These are phyloP conservation scores for Phaseolus coccineus DNA, from an alignment of 331 rosid genomes.

Conservation along the genomic window DNA sequence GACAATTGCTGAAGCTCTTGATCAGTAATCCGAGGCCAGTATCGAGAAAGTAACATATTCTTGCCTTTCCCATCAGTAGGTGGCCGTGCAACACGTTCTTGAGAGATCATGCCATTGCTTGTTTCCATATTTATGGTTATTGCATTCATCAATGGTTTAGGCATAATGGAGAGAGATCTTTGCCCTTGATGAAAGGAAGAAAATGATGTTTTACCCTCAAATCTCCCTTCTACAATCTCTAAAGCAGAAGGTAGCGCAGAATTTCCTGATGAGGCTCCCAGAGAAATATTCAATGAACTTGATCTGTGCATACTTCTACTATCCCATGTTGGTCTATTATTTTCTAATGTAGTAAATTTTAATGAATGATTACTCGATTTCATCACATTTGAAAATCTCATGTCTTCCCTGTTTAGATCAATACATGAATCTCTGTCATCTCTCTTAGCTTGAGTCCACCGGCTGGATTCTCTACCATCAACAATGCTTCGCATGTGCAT, in stretches of 20 bases:
- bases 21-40: conserved; percentile 95
- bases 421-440: conserved; percentile 52
- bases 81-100: conserved; percentile 74
- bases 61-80: conserved; percentile 83
- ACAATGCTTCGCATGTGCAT: conserved; percentile 66
- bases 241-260: conserved; percentile 59
- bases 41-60: conserved; percentile 86
- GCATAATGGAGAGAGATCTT: conserved; percentile 61
- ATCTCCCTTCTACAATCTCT: conserved; percentile 59
- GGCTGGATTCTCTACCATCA: conserved; percentile 69
- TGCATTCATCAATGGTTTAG: conserved; percentile 63
- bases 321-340: conserved; percentile 56
- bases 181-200: conserved; percentile 63
- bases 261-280: conserved; percentile 73
- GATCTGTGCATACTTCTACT: conserved; percentile 53
- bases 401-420: conserved; percentile 52
- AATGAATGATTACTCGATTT: conserved; percentile 56
- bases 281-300: conserved; percentile 59
- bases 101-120: conserved; percentile 53
- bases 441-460: conserved; percentile 57
- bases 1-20: conserved; percentile 85
- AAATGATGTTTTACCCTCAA: conserved; percentile 62
- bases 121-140: conserved; percentile 54
- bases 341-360: conserved; percentile 54
- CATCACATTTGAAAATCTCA: conserved; percentile 59